Percentiles rank a stretch among this genome's conserved stretches.
These are phyloP conservation scores for Aspergillus arachidicola DNA, from an alignment of 2,329 filamentous ascomycete genomes.

Conservation along the genomic window DNA sequence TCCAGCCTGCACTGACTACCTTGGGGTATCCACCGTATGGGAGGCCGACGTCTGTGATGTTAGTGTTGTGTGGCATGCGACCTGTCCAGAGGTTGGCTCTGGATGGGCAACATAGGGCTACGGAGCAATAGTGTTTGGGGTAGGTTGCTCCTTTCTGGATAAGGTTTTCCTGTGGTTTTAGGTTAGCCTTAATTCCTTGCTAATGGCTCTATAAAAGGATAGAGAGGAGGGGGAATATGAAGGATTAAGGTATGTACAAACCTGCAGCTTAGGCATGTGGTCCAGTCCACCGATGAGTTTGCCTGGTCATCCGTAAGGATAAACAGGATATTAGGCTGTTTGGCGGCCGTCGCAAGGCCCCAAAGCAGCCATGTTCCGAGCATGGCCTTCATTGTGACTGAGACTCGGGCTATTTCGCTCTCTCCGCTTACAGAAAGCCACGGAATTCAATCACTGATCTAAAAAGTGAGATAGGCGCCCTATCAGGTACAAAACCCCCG, in stretches of 20 bases:
- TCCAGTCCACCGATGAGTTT: slow-evolving; percentile 31
- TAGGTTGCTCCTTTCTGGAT: slow-evolving; percentile 60
- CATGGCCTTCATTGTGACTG: neutral
- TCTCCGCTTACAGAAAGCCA: neutral
- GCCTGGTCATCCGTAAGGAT: slow-evolving; percentile 70
- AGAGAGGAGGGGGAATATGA: neutral
- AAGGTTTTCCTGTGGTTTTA: slow-evolving; percentile 53
- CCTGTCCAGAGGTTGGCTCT: slow-evolving; percentile 66
- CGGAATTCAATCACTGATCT: neutral
- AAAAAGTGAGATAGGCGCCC: neutral
- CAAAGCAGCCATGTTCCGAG: neutral
- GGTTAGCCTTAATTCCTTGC: neutral
- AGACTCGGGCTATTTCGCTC: neutral
- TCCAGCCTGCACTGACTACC: slow-evolving; percentile 65
- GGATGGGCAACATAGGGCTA: slow-evolving; percentile 67
- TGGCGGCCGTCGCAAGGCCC: slow-evolving; percentile 21
- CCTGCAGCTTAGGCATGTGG: slow-evolving; percentile 56
- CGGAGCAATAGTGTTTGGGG: slow-evolving; percentile 62
- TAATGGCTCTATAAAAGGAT: rapidly evolving
- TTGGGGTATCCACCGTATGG: slow-evolving; percentile 60
- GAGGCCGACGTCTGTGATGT: slow-evolving; percentile 57
- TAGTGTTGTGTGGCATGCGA: slow-evolving; percentile 67
- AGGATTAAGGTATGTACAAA: neutral
- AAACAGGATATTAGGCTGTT: slow-evolving; percentile 62
- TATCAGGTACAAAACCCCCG: neutral